Evolutionary conservation across 768 basidiomycete genomes (phyloP).

Genomic region (Mycena rosella): DNA sequence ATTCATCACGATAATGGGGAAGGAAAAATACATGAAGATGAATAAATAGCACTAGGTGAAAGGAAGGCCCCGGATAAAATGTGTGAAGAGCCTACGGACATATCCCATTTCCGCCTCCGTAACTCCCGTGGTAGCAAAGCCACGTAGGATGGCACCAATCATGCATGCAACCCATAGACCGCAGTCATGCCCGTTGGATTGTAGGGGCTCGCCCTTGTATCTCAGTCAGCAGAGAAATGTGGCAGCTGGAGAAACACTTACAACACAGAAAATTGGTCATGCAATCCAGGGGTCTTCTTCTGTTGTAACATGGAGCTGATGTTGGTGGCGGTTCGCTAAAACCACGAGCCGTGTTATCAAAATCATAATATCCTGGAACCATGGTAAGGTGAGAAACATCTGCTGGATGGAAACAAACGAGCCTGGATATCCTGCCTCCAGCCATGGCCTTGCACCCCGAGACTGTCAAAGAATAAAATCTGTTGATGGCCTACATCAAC

Average conservation of each 20-base stretch:
- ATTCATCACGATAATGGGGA: too few relatives aligned
- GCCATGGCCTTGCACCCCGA: constrained; percentile 33
- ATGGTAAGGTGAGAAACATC: background rate
- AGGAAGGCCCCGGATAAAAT: background rate
- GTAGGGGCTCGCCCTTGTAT: constrained; percentile 7
- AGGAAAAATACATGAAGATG: too few relatives aligned
- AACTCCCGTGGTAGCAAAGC: constrained; percentile 22
- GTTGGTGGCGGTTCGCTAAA: constrained; percentile 23
- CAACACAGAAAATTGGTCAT: constrained; percentile 11
- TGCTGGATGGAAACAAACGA: background rate
- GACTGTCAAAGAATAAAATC: constrained; percentile 50
- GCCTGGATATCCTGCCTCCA: constrained; percentile 17
- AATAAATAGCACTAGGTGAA: background rate
- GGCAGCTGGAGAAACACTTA: background rate
- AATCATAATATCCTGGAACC: constrained; percentile 28
- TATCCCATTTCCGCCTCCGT: constrained; percentile 14
- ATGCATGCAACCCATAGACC: constrained; percentile 41
- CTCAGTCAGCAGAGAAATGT: background rate
- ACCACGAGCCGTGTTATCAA: constrained; percentile 28
- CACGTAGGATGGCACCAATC: constrained; percentile 40
- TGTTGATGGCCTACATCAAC: constrained; percentile 26
- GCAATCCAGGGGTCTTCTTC: constrained; percentile 34
- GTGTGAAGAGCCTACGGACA: background rate
- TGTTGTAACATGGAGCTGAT: constrained; percentile 20
- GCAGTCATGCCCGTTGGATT: constrained; percentile 39